Conservation (phyloP, 202 grass and related monocot species). For the Cymbopogon flexuosus region DNA sequence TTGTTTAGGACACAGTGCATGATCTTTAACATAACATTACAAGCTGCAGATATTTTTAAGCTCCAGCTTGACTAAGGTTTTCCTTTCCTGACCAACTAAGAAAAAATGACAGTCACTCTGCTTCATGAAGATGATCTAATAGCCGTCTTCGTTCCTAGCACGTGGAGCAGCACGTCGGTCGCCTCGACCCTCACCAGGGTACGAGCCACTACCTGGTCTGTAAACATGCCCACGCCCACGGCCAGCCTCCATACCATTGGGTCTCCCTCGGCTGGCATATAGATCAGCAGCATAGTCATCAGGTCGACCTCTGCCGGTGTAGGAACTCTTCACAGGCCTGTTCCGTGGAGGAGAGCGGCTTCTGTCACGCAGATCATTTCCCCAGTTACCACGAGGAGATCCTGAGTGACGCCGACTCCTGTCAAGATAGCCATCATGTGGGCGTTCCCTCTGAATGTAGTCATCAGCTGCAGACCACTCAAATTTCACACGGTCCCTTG, state of each 20-base stretch:
- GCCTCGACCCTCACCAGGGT: conserved; percentile 30
- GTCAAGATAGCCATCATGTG: conserved; percentile 41
- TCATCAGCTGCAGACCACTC: conserved; percentile 45
- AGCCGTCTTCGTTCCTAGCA: conserved; percentile 49
- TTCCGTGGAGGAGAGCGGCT: conserved; percentile 52
- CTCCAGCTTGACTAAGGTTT: conserved; percentile 23
- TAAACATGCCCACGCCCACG: conserved; percentile 34
- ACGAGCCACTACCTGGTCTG: conserved; percentile 43
- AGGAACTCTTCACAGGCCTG: conserved; percentile 50
- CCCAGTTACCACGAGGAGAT: conserved; percentile 43
- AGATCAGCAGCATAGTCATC: conserved; percentile 42
- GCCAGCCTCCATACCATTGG: conserved; percentile 26
- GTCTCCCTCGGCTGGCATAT: conserved; percentile 29
- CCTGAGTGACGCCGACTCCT: conserved; percentile 34
- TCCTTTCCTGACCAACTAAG: background rate
- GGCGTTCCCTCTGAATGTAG: conserved; percentile 40
- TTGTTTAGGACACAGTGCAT: background rate
- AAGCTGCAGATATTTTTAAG: conserved; percentile 19
- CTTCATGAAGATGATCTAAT: conserved; percentile 29
- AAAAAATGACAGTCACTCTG: background rate
- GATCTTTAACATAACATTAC: conserved; percentile 36
- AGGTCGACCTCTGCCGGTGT: conserved; percentile 32
- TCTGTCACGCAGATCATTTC: conserved; percentile 43
- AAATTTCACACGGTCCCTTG: conserved; percentile 40
- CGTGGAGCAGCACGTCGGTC: conserved; percentile 28